phyloP scores from a whole-genome alignment of 164 flowering plant genomes.

The Warburgia ugandensis region DNA sequence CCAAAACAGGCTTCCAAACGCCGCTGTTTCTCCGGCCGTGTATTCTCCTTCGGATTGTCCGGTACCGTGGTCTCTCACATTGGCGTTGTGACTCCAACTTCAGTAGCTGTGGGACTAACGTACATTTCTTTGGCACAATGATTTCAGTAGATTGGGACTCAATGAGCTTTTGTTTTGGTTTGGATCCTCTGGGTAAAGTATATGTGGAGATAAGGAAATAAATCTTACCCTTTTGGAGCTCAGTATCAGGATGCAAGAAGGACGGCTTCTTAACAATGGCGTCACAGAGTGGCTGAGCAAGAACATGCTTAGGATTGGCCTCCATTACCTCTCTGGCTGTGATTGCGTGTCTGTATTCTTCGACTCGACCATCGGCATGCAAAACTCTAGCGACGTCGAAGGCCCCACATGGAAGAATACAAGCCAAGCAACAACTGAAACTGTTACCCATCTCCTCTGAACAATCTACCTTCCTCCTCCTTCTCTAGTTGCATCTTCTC shows the following conservation, averaged over 20 bases:
- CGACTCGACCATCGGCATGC: constrained; percentile 13
- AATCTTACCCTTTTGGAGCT: constrained; percentile 12
- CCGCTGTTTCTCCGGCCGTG: no score
- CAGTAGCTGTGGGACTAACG: no score
- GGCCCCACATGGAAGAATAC: constrained; percentile 11
- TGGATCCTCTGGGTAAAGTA: no score
- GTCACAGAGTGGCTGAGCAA: constrained; percentile 6
- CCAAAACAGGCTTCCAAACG: no score
- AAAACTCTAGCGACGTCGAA: constrained; percentile 11
- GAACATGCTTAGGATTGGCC: constrained; percentile 9
- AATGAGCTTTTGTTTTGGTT: no score
- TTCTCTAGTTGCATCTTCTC: neutral
- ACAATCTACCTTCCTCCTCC: neutral
- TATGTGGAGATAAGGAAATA: constrained; percentile 10
- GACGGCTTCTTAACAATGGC: constrained; percentile 9
- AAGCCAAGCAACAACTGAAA: constrained; percentile 9
- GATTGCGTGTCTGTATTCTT: constrained; percentile 4
- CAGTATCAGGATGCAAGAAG: constrained; percentile 9
- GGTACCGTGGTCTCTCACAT: no score
- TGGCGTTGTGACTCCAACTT: no score
- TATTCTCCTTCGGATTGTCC: no score
- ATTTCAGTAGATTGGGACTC: no score
- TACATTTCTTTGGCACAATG: no score
- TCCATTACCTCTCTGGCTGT: constrained; percentile 14
- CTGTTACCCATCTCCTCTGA: constrained; percentile 8